These are phyloP conservation scores for Aleurites moluccanus DNA, from an alignment of 441 rosid genomes.

Conservation along the genomic window DNA sequence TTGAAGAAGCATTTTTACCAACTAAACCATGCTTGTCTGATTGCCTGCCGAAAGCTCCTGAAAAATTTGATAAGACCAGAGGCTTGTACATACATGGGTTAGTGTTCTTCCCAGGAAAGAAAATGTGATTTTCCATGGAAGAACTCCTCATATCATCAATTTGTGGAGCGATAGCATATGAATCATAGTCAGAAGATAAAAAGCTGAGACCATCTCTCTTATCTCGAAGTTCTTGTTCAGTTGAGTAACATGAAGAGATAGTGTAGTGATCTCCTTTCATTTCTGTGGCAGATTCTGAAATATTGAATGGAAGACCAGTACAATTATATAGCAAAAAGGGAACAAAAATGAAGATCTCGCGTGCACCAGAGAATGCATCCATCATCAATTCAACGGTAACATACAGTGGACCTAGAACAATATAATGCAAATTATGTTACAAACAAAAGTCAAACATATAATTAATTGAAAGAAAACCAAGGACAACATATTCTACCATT, in stretches of 20 bases:
- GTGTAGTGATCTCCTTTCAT: constrained; percentile 47
- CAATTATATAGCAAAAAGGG: constrained; percentile 87
- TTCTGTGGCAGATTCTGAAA: constrained; percentile 61
- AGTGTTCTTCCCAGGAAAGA: constrained; percentile 36
- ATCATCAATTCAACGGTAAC: constrained; percentile 73
- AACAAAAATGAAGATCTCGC: constrained; percentile 77
- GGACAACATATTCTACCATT: constrained; percentile 46
- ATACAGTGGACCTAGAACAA: constrained; percentile 62
- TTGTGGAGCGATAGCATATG: constrained; percentile 32
- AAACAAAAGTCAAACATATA: constrained; percentile 6
- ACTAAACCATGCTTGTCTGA: constrained; percentile 32
- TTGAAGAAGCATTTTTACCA: constrained; percentile 34
- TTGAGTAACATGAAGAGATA: constrained; percentile 73
- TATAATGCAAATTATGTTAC: constrained; percentile 21
- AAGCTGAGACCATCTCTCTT: constrained; percentile 71
- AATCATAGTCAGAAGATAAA: constrained; percentile 52
- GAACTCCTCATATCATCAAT: constrained; percentile 38
- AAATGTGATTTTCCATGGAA: constrained; percentile 41
- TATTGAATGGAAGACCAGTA: constrained; percentile 70
- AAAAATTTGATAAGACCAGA: constrained; percentile 37
- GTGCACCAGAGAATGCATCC: constrained; percentile 91
- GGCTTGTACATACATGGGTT: constrained; percentile 38
- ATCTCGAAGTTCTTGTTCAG: constrained; percentile 51
- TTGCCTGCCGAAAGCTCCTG: constrained; percentile 25
- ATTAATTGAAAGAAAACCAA: constrained; percentile 10